Conservation (phyloP, 148 eudicot genomes). For the Rhododendron simsii region DNA sequence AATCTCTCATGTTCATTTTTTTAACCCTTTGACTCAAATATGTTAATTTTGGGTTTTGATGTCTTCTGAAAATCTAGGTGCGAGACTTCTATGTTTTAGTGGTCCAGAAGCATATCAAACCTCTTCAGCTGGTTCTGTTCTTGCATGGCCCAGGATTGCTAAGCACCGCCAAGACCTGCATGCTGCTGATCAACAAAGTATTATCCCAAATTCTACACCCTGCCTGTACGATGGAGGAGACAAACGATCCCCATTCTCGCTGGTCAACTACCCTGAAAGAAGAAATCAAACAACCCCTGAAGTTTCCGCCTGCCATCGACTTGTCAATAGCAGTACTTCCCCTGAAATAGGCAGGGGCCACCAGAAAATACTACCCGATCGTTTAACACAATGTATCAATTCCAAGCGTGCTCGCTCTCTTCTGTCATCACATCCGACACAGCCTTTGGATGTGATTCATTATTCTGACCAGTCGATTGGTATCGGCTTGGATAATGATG, state of each 20-base stretch:
- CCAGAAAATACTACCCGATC: conserved; percentile 16
- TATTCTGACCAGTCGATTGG: conserved; percentile 1
- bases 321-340: conserved; percentile 14
- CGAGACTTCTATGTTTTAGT: conserved; percentile 25
- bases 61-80: conserved; percentile 18
- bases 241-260: conserved; percentile 19
- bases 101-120: conserved; percentile 8
- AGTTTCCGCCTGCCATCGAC: conserved; percentile 11
- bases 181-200: background rate
- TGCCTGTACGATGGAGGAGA: conserved; percentile 9
- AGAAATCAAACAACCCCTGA: conserved; percentile 8
- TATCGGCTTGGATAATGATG: conserved; percentile 12
- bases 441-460: conserved; percentile 7
- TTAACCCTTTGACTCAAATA: background rate
- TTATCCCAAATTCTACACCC: background rate
- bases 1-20: background rate
- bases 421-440: conserved; percentile 42
- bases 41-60: background rate
- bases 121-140: background rate
- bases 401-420: conserved; percentile 57
- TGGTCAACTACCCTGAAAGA: conserved; percentile 9
- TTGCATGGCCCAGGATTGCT: conserved; percentile 8
- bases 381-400: conserved; percentile 9
- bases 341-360: conserved; percentile 9
- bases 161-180: background rate